phyloP scores from a whole-genome alignment of 495 filamentous ascomycete species.

The Sordaria brevicollis region DNA sequence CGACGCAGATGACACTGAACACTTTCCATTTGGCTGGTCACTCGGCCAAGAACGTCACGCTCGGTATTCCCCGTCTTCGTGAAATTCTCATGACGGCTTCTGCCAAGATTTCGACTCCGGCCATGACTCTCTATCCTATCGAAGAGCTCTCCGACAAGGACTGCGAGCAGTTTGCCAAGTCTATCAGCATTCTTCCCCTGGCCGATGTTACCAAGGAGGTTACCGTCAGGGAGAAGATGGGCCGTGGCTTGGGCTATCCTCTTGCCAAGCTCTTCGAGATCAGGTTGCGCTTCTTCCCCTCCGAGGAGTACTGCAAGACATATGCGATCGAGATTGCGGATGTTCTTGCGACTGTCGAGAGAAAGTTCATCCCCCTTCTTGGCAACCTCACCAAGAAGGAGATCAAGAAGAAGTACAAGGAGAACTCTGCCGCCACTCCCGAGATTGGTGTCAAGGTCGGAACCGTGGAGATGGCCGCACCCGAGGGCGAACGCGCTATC shows the following conservation, averaged over 20 bases:
- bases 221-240: slow-evolving; percentile 65
- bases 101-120: slow-evolving; percentile 73
- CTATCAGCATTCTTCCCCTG: slow-evolving; percentile 78
- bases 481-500: slow-evolving; percentile 30
- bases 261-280: slow-evolving; percentile 80
- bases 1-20: slow-evolving; percentile 99
- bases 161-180: slow-evolving; percentile 77
- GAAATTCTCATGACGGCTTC: slow-evolving; percentile 99
- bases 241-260: slow-evolving; percentile 49
- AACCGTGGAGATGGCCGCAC: slow-evolving; percentile 47
- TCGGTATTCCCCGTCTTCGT: slow-evolving; percentile 92
- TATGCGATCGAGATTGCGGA: slow-evolving; percentile 75
- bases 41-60: slow-evolving; percentile 95
- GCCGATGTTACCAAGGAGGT: slow-evolving; percentile 79
- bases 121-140: slow-evolving; percentile 79
- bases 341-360: slow-evolving; percentile 68
- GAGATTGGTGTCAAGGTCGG: slow-evolving; percentile 74
- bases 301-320: slow-evolving; percentile 68
- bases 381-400: slow-evolving; percentile 59
- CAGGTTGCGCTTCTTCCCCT: slow-evolving; percentile 71
- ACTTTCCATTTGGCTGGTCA: slow-evolving; percentile 99
- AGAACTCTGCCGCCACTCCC: slow-evolving; percentile 59
- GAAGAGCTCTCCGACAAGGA: slow-evolving; percentile 59
- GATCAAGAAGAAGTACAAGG: slow-evolving; percentile 63
- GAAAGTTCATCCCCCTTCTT: slow-evolving; percentile 62